These are phyloP conservation scores for Filobasidium wieringae DNA, from an alignment of 768 basidiomycete genomes.

Conservation along the genomic window DNA sequence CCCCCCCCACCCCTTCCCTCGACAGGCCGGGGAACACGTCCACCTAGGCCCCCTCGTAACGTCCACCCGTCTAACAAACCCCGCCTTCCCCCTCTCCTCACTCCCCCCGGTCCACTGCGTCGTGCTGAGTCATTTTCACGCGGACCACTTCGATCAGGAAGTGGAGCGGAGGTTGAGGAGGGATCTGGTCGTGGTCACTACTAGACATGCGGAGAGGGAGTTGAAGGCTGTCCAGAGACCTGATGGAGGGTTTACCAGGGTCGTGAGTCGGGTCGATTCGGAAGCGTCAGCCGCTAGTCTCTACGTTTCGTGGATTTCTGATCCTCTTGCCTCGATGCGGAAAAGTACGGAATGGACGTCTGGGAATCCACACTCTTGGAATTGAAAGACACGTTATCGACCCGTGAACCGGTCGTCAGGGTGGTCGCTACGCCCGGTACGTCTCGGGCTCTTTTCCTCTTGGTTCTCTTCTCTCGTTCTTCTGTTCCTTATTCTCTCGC, in stretches of 20 bases:
- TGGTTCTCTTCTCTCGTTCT: too few relatives aligned
- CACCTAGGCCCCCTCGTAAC: slow-evolving; percentile 36
- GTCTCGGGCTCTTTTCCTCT: not conserved
- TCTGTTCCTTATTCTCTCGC: too few relatives aligned
- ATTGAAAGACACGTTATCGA: not conserved
- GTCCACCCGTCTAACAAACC: slow-evolving; percentile 31
- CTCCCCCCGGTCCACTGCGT: slow-evolving; percentile 37
- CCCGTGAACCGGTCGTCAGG: slow-evolving; percentile 12
- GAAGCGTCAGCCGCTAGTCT: slow-evolving; percentile 10
- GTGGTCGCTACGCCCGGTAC: slow-evolving; percentile 24
- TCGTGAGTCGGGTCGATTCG: slow-evolving; percentile 16
- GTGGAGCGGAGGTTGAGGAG: slow-evolving; percentile 37
- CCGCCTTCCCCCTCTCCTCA: slow-evolving; percentile 31
- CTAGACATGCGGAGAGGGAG: slow-evolving; percentile 26
- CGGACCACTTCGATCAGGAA: slow-evolving; percentile 38
- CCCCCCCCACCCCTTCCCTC: slow-evolving; percentile 1
- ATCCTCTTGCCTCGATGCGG: too few relatives aligned
- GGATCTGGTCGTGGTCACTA: slow-evolving; percentile 38
- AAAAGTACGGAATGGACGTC: slow-evolving; percentile 22
- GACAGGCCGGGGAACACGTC: slow-evolving; percentile 31
- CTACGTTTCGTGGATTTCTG: too few relatives aligned
- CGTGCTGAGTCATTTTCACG: slow-evolving; percentile 33
- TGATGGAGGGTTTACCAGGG: slow-evolving; percentile 8
- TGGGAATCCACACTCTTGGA: slow-evolving; percentile 22
- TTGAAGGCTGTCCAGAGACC: not conserved